These are phyloP conservation scores for Wickerhamiella brachini DNA, from an alignment of 805 yeast genomes.

Conservation along the genomic window DNA sequence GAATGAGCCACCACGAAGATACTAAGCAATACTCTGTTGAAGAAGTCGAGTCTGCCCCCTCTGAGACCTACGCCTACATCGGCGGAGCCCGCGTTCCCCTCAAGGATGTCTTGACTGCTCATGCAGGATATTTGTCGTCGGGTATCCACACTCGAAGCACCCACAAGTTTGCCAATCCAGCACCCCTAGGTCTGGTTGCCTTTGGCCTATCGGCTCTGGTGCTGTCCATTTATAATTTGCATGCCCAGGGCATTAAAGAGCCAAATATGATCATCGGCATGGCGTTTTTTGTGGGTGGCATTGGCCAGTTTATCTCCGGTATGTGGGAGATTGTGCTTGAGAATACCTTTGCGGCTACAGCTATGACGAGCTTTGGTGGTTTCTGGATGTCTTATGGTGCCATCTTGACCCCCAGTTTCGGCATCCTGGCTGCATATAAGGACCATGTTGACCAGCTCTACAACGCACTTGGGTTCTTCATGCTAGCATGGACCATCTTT, in stretches of 20 bases:
- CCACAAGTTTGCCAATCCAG: slow-evolving; percentile 49
- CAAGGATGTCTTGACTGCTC: background rate
- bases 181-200: slow-evolving; percentile 47
- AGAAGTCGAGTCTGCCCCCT: background rate
- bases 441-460: slow-evolving; percentile 17
- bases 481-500: slow-evolving; percentile 51
- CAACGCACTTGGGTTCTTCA: slow-evolving; percentile 44
- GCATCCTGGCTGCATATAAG: slow-evolving; percentile 32
- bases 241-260: slow-evolving; percentile 41
- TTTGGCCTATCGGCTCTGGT: slow-evolving; percentile 52
- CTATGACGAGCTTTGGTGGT: slow-evolving; percentile 33
- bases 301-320: slow-evolving; percentile 47
- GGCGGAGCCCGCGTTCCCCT: background rate
- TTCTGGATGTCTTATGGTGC: slow-evolving; percentile 58
- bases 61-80: background rate
- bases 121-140: background rate
- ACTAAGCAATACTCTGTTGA: background rate
- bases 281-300: slow-evolving; percentile 52
- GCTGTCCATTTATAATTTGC: slow-evolving; percentile 38
- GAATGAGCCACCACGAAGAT: background rate
- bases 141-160: background rate
- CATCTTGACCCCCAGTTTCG: slow-evolving; percentile 37
- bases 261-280: slow-evolving; percentile 45
- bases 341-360: slow-evolving; percentile 52
- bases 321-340: slow-evolving; percentile 55